Evolutionary conservation across 140 eudicot species (phyloP).

Genomic region (Stevia rebaudiana): DNA sequence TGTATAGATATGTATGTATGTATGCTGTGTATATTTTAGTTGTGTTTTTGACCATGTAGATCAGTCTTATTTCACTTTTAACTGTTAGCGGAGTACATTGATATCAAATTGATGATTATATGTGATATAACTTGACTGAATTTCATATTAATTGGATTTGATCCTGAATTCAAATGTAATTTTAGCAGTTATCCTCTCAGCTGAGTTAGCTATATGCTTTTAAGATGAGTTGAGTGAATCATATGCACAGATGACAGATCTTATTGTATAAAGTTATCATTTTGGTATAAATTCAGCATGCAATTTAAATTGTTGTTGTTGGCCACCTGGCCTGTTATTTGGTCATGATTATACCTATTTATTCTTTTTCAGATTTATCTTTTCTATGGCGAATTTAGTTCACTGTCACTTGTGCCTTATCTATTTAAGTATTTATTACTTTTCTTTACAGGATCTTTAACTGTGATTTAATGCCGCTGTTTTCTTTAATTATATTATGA

Average conservation of each 20-base stretch:
- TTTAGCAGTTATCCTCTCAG: neutral
- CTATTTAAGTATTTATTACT: neutral
- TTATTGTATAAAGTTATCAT: neutral
- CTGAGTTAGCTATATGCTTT: neutral
- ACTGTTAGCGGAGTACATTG: neutral
- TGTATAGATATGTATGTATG: neutral
- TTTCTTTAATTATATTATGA: neutral
- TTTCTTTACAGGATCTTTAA: neutral
- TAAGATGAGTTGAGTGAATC: neutral
- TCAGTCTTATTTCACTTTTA: neutral
- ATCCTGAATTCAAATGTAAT: neutral
- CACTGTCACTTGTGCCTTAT: neutral
- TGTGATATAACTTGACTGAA: neutral
- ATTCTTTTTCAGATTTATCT: neutral
- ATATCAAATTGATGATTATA: neutral
- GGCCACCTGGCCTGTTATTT: neutral
- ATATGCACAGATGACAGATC: neutral
- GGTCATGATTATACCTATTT: neutral
- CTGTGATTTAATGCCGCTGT: neutral
- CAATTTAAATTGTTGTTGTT: neutral
- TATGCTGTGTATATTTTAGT: neutral
- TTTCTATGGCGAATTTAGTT: neutral
- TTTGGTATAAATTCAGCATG: neutral
- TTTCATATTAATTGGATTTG: neutral
- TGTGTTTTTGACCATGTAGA: conserved; percentile 4